Evolutionary conservation across 768 basidiomycete genomes (phyloP), one percentile per base, ranked within the genome.

Genomic region (Mycena vitilis): DNA sequence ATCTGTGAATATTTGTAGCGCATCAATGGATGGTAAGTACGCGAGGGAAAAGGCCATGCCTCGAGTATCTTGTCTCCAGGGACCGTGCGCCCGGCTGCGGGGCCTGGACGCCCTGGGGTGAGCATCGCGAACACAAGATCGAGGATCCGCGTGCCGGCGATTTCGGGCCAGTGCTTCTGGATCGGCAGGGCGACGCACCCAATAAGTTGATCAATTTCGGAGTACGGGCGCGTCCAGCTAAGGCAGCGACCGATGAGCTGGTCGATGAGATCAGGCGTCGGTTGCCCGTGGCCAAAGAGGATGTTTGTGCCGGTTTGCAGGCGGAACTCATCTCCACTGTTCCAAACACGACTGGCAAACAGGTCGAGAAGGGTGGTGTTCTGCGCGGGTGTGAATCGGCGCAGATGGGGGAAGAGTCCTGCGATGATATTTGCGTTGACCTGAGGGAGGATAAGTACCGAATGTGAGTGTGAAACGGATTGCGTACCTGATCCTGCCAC

Each of bases 281-380:
- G 65, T 15, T 65, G 25, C 0, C 65, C 69, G 18, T 70, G 69
- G 13, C 48, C 56, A 36, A 70, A 63, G 22, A 70, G 69, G 20
- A 66, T 61, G 36, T 4, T 37, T 30, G 65, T 60, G 34, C 61
- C 69, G 6, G 36, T 63, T 11, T 54, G 44, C 49, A 70, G 65
- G 15, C 65, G 67, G 65, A 66, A 72, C 5, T 30, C 30, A 30
- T 30, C 30, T 30, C 30, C 30, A 10, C 40, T 9, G 40, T 40
- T 15, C 40, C 40, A 40, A 15, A 40, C 40, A 15, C 40, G 40
- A 15, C 49, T 48, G 5, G 63, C 53, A 22, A 69, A 65, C 22
- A 71, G 34, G 57, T 71, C 59, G 54, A 71, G 66, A 7, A 71
- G 66, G 13, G 59, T 45, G n/a, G 62, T 68, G 63, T 71, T 71